phyloP scores from a whole-genome alignment of 805 yeast genomes.

The Candida manassasensis region DNA sequence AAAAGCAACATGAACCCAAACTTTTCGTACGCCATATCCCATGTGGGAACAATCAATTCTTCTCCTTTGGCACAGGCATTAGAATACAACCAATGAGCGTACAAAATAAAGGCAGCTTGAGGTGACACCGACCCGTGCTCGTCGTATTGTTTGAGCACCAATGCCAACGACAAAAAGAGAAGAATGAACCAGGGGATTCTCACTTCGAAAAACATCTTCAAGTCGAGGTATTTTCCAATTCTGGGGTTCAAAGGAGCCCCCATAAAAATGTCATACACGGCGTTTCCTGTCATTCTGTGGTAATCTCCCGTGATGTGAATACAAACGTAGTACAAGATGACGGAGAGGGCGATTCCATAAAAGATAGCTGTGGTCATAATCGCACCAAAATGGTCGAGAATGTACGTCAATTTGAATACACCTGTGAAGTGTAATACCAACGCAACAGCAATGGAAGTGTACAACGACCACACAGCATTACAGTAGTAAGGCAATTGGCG shows the following conservation, averaged over 20 bases:
- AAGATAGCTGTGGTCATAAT: conserved; percentile 89
- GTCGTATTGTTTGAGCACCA: conserved; percentile 76
- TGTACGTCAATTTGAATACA: conserved; percentile 64
- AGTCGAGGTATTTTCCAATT: conserved; percentile 77
- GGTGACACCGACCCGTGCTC: conserved; percentile 73
- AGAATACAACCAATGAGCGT: conserved; percentile 92
- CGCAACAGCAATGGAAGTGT: conserved; percentile 56
- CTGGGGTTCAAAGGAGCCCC: conserved; percentile 98
- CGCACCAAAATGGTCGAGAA: conserved; percentile 81
- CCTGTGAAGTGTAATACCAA: conserved; percentile 68
- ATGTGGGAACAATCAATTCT: conserved; percentile 93
- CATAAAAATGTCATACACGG: conserved; percentile 87
- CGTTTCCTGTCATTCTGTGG: conserved; percentile 89
- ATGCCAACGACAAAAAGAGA: conserved; percentile 69
- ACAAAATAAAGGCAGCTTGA: conserved; percentile 65
- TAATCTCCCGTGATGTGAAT: conserved; percentile 65
- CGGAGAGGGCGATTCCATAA: conserved; percentile 66
- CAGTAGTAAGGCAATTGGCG: conserved; percentile 88
- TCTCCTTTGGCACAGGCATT: conserved; percentile 98
- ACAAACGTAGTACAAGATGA: conserved; percentile 67
- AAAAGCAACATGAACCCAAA: conserved; percentile 98
- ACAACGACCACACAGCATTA: conserved; percentile 85
- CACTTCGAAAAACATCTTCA: conserved; percentile 96
- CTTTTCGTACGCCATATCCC: conserved; percentile 99
- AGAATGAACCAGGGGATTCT: conserved; percentile 95